These are phyloP conservation scores for Phytophthora sojae DNA, from an alignment of 352 stramenopile genomes.

Conservation along the genomic window DNA sequence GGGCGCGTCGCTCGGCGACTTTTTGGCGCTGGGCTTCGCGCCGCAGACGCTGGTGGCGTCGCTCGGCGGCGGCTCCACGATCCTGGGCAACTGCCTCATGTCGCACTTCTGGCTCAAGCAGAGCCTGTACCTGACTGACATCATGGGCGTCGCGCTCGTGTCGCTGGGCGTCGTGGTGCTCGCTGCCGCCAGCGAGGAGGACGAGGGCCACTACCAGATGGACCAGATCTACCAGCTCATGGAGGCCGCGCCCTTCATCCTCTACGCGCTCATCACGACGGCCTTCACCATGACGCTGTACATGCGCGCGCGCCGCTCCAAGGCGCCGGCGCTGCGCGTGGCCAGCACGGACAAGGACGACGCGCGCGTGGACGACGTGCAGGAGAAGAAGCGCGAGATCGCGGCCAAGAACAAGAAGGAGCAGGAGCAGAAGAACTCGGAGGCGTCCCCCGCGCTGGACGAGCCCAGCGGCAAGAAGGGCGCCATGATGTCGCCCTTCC, in stretches of 20 bases:
- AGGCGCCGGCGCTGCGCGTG: constrained; percentile 79
- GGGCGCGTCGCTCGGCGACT: constrained; percentile 82
- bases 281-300: constrained; percentile 87
- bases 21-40: constrained; percentile 87
- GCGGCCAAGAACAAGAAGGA: constrained; percentile 38
- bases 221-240: constrained; percentile 88
- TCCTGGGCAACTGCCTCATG: constrained; percentile 86
- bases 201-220: constrained; percentile 86
- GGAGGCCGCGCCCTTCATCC: constrained; percentile 79
- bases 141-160: constrained; percentile 77
- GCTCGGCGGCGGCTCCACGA: constrained; percentile 82
- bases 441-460: constrained; percentile 43
- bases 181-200: constrained; percentile 72
- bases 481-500: constrained; percentile 85
- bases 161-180: constrained; percentile 84
- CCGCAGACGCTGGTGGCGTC: constrained; percentile 88
- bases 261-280: constrained; percentile 85
- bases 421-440: constrained; percentile 28
- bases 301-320: constrained; percentile 81
- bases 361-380: constrained; percentile 54
- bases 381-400: constrained; percentile 63
- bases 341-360: constrained; percentile 62
- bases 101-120: constrained; percentile 90
- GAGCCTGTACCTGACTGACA: constrained; percentile 86
- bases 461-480: constrained; percentile 35